Percentiles rank a stretch among this genome's conserved stretches.
These are phyloP conservation scores for Microthyrium microscopicum DNA, from an alignment of 2,329 filamentous ascomycete genomes.

Conservation along the genomic window DNA sequence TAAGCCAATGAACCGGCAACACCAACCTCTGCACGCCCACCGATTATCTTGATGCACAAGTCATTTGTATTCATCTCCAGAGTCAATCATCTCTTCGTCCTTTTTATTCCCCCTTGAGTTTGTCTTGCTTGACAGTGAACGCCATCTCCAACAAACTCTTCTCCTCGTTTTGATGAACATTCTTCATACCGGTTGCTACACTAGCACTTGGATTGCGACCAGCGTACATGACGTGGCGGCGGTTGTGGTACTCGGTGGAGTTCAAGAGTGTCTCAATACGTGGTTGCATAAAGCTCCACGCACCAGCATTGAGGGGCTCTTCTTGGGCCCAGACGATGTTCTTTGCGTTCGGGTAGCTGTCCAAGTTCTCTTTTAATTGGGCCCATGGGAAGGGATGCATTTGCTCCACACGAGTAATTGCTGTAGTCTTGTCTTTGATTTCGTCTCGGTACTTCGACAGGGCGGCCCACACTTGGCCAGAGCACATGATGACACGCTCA, in stretches of 20 bases:
- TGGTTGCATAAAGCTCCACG: slow-evolving; percentile 94
- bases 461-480: slow-evolving; percentile 83
- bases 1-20: no score
- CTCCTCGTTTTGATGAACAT: slow-evolving; percentile 81
- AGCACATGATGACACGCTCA: slow-evolving; percentile 85
- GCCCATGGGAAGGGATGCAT: slow-evolving; percentile 98
- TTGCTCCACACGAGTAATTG: slow-evolving; percentile 91
- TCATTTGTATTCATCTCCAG: no score
- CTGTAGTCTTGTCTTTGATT: slow-evolving; percentile 75
- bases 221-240: slow-evolving; percentile 93
- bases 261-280: slow-evolving; percentile 94
- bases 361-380: slow-evolving; percentile 88
- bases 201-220: slow-evolving; percentile 85
- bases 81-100: no score
- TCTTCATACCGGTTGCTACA: slow-evolving; percentile 86
- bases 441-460: slow-evolving; percentile 81
- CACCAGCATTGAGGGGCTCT: slow-evolving; percentile 92
- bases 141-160: slow-evolving; percentile 57
- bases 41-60: no score
- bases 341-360: slow-evolving; percentile 93
- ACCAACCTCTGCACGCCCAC: no score
- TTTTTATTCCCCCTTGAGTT: slow-evolving; percentile 43
- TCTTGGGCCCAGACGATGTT: slow-evolving; percentile 96
- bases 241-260: slow-evolving; percentile 78
- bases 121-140: slow-evolving; percentile 46